A percentile compares a stretch with the other conserved stretches of the same genome.
These are phyloP conservation scores for Murraya paniculata DNA, from an alignment of 345 rosid species.

Conservation along the genomic window DNA sequence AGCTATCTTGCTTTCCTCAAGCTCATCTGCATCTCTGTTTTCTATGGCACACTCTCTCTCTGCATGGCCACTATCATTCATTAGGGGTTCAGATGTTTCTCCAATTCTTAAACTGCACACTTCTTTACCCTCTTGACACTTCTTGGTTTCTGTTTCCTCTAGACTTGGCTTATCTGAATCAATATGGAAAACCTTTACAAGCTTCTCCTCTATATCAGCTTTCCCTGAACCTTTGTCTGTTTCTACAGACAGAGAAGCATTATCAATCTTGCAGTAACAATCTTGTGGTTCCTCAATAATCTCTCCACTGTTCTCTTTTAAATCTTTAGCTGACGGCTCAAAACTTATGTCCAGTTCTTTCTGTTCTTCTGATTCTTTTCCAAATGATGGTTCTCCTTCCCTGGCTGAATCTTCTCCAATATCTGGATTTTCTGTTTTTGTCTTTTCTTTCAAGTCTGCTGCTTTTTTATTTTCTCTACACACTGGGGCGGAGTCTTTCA, in stretches of 20 bases:
- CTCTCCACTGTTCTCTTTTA: conserved; percentile 20
- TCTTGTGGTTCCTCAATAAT: conserved; percentile 11
- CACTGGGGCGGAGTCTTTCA: conserved; percentile 8
- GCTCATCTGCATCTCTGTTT: neutral
- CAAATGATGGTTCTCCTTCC: conserved; percentile 18
- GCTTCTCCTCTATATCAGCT: conserved; percentile 19
- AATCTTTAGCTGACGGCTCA: conserved; percentile 16
- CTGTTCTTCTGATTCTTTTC: conserved; percentile 13
- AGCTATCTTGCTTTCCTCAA: conserved; percentile 1
- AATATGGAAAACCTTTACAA: conserved; percentile 7
- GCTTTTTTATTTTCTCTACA: conserved; percentile 17
- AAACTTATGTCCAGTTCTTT: conserved; percentile 14
- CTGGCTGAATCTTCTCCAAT: conserved; percentile 20
- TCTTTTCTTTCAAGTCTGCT: conserved; percentile 26
- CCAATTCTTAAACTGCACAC: neutral
- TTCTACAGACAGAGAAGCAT: neutral
- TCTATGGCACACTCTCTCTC: neutral
- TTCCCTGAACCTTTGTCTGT: conserved; percentile 17
- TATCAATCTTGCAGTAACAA: conserved; percentile 5
- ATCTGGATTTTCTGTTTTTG: conserved; percentile 5
- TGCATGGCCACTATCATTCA: conserved; percentile 12
- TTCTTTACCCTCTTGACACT: conserved; percentile 18
- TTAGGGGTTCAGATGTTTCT: conserved; percentile 17
- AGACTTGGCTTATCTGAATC: conserved; percentile 6
- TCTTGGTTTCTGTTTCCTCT: conserved; percentile 18